These are phyloP conservation scores for Gastrolobium bilobum DNA, from an alignment of 306 rosid species.

Conservation along the genomic window DNA sequence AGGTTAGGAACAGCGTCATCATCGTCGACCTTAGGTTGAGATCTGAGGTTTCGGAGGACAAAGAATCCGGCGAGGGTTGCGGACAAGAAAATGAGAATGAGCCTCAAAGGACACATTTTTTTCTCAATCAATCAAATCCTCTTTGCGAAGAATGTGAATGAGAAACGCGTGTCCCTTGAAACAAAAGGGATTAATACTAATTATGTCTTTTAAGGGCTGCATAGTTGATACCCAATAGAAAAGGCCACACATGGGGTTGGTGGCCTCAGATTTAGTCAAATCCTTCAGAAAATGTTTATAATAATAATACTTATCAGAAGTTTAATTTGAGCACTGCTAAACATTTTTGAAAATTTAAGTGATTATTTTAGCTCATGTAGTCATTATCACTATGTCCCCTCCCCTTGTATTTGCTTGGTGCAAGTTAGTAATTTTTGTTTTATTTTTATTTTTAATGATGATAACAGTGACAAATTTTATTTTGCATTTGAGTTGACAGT, in stretches of 20 bases:
- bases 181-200: constrained; percentile 21
- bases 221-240: constrained; percentile 14
- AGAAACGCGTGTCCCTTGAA: neutral
- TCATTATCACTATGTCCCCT: too few species aligned
- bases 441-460: neutral
- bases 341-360: too few species aligned
- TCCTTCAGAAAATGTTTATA: neutral
- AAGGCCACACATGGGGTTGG: constrained; percentile 24
- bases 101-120: constrained; percentile 85
- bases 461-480: too few species aligned
- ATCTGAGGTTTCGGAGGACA: constrained; percentile 82
- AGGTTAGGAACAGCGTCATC: constrained; percentile 30
- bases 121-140: neutral
- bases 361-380: too few species aligned
- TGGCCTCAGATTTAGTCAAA: constrained; percentile 36
- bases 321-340: neutral
- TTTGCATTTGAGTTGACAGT: neutral
- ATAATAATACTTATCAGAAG: neutral
- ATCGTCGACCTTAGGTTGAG: constrained; percentile 54
- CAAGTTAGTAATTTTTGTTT: neutral
- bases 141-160: constrained; percentile 30
- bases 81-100: constrained; percentile 86
- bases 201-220: neutral
- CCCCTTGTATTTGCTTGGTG: too few species aligned
- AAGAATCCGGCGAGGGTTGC: constrained; percentile 98